Conservation (phyloP, 1,284 basidiomycete genomes). For the Pulchroboletus neoregius region DNA sequence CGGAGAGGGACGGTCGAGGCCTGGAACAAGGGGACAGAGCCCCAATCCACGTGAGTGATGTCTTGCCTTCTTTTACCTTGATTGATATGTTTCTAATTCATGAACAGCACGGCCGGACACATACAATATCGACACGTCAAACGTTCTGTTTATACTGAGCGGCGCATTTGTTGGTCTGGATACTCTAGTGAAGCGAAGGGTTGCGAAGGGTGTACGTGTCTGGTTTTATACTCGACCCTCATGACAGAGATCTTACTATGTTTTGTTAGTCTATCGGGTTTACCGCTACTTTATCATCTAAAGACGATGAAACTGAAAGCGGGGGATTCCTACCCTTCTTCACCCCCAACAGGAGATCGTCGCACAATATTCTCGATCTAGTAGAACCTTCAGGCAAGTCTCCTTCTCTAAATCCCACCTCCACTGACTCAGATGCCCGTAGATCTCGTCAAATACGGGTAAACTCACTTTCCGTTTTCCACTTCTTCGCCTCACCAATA, state of each 20-base stretch:
- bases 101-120: constrained; percentile 58
- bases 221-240: neutral
- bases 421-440: constrained; percentile 5
- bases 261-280: constrained; percentile 79
- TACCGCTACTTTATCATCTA: constrained; percentile 59
- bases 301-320: constrained; percentile 34
- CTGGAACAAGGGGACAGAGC: constrained; percentile 36
- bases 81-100: neutral
- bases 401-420: constrained; percentile 1
- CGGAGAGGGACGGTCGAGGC: constrained; percentile 45
- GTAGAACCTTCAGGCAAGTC: constrained; percentile 62
- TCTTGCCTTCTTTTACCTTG: neutral
- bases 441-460: constrained; percentile 88
- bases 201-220: constrained; percentile 73
- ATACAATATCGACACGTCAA: constrained; percentile 81
- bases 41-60: constrained; percentile 20
- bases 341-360: constrained; percentile 58
- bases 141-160: constrained; percentile 87
- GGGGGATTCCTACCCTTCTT: constrained; percentile 58
- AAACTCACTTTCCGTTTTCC: constrained; percentile 12
- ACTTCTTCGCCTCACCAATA: constrained; percentile 8
- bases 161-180: constrained; percentile 95
- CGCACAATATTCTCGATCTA: constrained; percentile 52
- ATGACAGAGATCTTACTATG: constrained; percentile 1
- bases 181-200: constrained; percentile 69